Percentiles rank a stretch among this genome's conserved stretches.
phyloP scores from a whole-genome alignment of 176 grass and related monocot species.

The Aegilops longissima region DNA sequence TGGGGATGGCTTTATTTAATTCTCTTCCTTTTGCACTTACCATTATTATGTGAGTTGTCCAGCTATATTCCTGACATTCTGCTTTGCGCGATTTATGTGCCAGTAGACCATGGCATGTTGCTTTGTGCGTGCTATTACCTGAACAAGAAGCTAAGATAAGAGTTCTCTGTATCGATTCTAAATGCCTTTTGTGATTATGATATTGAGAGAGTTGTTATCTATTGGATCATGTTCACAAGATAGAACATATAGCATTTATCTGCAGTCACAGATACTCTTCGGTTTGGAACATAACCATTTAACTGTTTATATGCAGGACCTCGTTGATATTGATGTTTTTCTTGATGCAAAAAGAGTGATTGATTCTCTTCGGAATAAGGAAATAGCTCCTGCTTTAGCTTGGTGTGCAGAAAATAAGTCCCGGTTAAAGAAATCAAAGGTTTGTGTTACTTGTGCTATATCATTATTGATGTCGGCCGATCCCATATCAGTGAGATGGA shows the following conservation, averaged over 20 bases:
- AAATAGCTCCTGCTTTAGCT: slow-evolving; percentile 75
- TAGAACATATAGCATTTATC: neutral
- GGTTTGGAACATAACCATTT: slow-evolving; percentile 12
- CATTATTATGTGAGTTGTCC: neutral
- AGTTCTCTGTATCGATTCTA: neutral
- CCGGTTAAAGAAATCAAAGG: slow-evolving; percentile 98
- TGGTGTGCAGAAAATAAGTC: slow-evolving; percentile 99
- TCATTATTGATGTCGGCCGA: neutral
- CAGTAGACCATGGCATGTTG: neutral
- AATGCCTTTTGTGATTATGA: neutral
- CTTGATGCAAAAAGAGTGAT: slow-evolving; percentile 84
- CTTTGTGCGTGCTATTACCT: neutral
- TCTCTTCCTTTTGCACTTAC: neutral
- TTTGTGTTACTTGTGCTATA: slow-evolving; percentile 21
- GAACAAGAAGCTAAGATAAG: neutral
- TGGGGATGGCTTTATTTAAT: neutral
- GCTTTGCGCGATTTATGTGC: neutral
- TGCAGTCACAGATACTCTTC: neutral
- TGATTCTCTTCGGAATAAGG: slow-evolving; percentile 90
- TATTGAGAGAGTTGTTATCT: neutral
- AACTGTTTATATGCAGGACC: slow-evolving; percentile 55
- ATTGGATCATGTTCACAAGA: neutral
- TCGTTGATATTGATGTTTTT: slow-evolving; percentile 92
- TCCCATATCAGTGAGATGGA: neutral
- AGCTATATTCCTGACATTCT: neutral